Conservation (phyloP, 2,329 filamentous ascomycete species). For the Nothophaeocryptopus gaeumannii region DNA sequence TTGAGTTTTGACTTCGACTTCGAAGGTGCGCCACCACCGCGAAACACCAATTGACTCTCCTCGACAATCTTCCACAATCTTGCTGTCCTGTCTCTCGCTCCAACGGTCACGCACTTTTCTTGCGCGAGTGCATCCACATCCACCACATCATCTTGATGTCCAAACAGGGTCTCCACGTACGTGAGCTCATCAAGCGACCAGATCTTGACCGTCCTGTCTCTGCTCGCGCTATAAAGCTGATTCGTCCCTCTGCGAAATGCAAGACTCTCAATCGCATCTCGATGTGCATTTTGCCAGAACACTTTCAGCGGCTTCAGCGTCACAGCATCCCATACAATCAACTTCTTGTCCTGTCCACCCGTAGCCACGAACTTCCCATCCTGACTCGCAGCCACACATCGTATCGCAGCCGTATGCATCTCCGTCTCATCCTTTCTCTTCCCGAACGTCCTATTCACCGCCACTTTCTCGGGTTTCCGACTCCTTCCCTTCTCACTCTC, state of each 20-base stretch:
- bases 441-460: conserved; percentile 61
- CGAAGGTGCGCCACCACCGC: conserved; percentile 65
- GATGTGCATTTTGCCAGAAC: conserved; percentile 87
- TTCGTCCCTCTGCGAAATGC: conserved; percentile 73
- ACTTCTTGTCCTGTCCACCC: conserved; percentile 76
- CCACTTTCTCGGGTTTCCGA: conserved; percentile 57
- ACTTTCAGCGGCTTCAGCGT: conserved; percentile 75
- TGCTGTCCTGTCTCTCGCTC: conserved; percentile 85
- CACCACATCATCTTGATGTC: conserved; percentile 87
- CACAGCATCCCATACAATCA: conserved; percentile 84
- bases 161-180: conserved; percentile 93
- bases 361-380: conserved; percentile 91
- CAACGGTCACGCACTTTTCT: conserved; percentile 87
- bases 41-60: conserved; percentile 92
- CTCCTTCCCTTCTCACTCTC: conserved; percentile 14
- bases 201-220: conserved; percentile 90
- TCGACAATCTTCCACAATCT: conserved; percentile 95
- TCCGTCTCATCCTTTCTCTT: conserved; percentile 60
- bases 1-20: conserved; percentile 47
- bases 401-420: conserved; percentile 71
- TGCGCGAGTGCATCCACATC: conserved; percentile 79
- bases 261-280: conserved; percentile 79
- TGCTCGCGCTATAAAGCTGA: conserved; percentile 86
- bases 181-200: conserved; percentile 91
- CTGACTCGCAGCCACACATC: conserved; percentile 80